Conservation (phyloP, 768 basidiomycete species). For the Mycena olivaceomarginata region DNA sequence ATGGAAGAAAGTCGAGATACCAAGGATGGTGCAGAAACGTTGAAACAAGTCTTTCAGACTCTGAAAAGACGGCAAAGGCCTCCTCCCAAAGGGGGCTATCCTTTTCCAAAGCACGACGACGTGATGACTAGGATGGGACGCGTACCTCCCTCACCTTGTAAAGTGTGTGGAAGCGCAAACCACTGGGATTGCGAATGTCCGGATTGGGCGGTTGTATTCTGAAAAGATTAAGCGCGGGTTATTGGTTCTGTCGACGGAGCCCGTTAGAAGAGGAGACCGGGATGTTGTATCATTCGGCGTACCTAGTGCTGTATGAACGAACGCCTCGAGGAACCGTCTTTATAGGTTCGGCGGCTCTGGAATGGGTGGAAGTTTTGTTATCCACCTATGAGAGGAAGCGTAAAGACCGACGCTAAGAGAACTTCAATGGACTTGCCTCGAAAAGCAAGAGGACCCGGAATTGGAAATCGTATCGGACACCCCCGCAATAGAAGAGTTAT, state of each 20-base stretch:
- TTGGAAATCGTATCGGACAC: neutral
- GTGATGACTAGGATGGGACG: constrained; percentile 1
- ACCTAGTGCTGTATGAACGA: neutral
- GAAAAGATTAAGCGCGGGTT: neutral
- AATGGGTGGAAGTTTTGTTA: neutral
- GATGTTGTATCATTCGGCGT: neutral
- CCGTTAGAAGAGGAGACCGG: neutral
- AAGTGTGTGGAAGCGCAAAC: neutral
- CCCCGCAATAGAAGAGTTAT: neutral
- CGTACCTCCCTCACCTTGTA: neutral
- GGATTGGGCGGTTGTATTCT: neutral
- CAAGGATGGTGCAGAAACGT: neutral
- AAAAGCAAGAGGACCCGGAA: neutral
- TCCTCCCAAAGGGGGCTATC: neutral
- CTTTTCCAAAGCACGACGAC: constrained; percentile 1
- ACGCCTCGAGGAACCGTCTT: neutral
- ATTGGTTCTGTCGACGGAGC: neutral
- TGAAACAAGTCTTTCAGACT: neutral
- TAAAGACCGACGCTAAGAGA: neutral
- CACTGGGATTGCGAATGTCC: neutral
- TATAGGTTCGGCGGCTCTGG: neutral
- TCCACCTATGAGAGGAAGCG: neutral
- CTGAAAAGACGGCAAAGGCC: neutral
- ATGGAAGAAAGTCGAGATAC: too few species aligned
- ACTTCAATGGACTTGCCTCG: neutral